These are phyloP conservation scores for Pichia membranifaciens DNA, from an alignment of 805 yeast species.

Conservation along the genomic window DNA sequence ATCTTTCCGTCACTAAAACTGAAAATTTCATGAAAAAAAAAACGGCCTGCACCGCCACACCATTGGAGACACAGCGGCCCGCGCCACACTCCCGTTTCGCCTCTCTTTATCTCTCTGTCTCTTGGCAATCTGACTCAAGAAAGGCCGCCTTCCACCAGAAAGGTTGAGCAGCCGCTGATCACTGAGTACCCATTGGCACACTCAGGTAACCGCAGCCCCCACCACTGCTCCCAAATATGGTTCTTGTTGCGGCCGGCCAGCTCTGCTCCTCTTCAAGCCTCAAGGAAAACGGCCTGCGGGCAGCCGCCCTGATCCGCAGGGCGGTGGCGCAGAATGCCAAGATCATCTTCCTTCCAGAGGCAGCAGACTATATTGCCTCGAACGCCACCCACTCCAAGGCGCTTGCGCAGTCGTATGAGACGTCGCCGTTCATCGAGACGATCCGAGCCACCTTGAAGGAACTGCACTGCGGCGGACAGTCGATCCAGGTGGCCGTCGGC, in stretches of 20 bases:
- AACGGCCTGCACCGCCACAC: too few relatives aligned
- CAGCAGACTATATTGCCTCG: slow-evolving; percentile 79
- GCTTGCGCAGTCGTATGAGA: slow-evolving; percentile 45
- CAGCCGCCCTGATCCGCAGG: slow-evolving; percentile 49
- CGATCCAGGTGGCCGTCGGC: slow-evolving; percentile 72
- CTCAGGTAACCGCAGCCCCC: too few relatives aligned
- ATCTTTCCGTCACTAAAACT: too few relatives aligned
- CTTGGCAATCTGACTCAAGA: too few relatives aligned
- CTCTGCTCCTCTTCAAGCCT: slow-evolving; percentile 67
- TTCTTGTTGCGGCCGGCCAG: slow-evolving; percentile 78
- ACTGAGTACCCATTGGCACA: too few relatives aligned
- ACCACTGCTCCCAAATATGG: slow-evolving; percentile 39
- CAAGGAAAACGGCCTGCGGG: slow-evolving; percentile 52
- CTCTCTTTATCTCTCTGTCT: too few relatives aligned
- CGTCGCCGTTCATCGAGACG: slow-evolving; percentile 37
- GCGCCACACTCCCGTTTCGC: too few relatives aligned
- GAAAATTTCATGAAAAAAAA: too few relatives aligned
- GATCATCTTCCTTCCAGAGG: slow-evolving; percentile 86
- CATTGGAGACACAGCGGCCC: too few relatives aligned
- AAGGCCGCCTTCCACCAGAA: too few relatives aligned
- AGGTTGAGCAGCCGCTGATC: too few relatives aligned
- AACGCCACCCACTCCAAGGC: slow-evolving; percentile 58
- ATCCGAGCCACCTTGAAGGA: slow-evolving; percentile 42
- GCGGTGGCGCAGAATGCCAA: slow-evolving; percentile 60
- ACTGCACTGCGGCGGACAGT: slow-evolving; percentile 34